These are phyloP conservation scores for Beauveria australis DNA, from an alignment of 2,329 filamentous ascomycete species.

Conservation along the genomic window DNA sequence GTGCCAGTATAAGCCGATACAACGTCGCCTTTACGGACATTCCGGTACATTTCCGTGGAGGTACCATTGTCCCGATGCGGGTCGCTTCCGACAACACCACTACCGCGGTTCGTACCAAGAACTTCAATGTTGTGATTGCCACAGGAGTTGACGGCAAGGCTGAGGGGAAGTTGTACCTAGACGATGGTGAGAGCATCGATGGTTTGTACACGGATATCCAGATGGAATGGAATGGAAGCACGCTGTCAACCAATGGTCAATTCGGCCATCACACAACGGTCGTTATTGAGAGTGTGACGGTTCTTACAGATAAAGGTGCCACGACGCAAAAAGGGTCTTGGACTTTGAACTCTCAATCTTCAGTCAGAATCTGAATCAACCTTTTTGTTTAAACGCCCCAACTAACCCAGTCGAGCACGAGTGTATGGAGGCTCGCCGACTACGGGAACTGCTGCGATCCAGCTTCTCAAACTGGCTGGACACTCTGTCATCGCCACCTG, in stretches of 20 bases:
- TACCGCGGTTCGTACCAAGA: slow-evolving; percentile 48
- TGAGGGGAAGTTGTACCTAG: too few relatives aligned
- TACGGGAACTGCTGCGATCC: slow-evolving; percentile 17
- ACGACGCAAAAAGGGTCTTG: too few relatives aligned
- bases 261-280: too few relatives aligned
- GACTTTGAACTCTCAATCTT: too few relatives aligned
- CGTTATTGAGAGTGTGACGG: too few relatives aligned
- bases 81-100: slow-evolving; percentile 51
- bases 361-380: too few relatives aligned
- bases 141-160: slow-evolving; percentile 27
- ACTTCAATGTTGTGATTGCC: slow-evolving; percentile 63
- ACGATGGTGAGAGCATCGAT: not conserved
- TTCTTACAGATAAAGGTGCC: too few relatives aligned
- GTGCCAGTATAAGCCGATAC: slow-evolving; percentile 18
- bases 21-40: slow-evolving; percentile 39
- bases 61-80: slow-evolving; percentile 53
- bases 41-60: slow-evolving; percentile 56
- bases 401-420: too few relatives aligned
- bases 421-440: slow-evolving; percentile 16
- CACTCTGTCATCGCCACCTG: not conserved
- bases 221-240: too few relatives aligned
- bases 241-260: too few relatives aligned
- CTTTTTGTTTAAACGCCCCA: too few relatives aligned
- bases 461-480: slow-evolving; percentile 19
- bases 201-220: too few relatives aligned